phyloP scores from a whole-genome alignment of 164 flowering plant genomes.

The Saururus chinensis region DNA sequence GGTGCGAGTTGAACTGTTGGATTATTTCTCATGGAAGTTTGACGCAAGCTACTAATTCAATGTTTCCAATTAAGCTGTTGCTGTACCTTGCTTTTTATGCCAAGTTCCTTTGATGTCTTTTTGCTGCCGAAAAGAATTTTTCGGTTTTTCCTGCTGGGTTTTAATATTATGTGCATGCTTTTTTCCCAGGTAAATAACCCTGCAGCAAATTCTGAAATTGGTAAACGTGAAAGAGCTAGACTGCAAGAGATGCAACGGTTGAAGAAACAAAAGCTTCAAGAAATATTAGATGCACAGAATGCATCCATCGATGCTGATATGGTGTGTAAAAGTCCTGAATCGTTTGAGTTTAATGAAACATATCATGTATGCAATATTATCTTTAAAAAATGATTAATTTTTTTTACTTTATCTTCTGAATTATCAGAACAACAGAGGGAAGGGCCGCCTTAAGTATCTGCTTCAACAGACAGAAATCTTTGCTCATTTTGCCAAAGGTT shows the following conservation, averaged over 20 bases:
- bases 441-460: slow-evolving; percentile 90
- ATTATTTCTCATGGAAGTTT: too few relatives aligned
- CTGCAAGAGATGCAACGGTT: slow-evolving; percentile 68
- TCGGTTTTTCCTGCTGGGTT: not conserved
- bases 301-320: slow-evolving; percentile 90
- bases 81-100: too few relatives aligned
- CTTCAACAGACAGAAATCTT: slow-evolving; percentile 93
- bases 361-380: not conserved
- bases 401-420: slow-evolving; percentile 2
- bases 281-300: slow-evolving; percentile 77
- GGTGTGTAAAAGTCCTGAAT: slow-evolving; percentile 27
- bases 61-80: too few relatives aligned
- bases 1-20: too few relatives aligned
- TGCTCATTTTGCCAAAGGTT: slow-evolving; percentile 95
- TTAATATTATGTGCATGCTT: not conserved
- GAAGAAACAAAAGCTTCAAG: slow-evolving; percentile 86
- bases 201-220: slow-evolving; percentile 26
- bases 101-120: too few relatives aligned
- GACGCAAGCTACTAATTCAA: too few relatives aligned
- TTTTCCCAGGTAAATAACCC: slow-evolving; percentile 34
- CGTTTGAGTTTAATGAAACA: not conserved
- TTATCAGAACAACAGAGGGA: slow-evolving; percentile 72
- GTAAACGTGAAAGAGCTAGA: slow-evolving; percentile 77
- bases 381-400: not conserved
- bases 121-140: not conserved